Conservation (phyloP, 768 basidiomycete species). For the Paxillus ammoniavirescens region DNA sequence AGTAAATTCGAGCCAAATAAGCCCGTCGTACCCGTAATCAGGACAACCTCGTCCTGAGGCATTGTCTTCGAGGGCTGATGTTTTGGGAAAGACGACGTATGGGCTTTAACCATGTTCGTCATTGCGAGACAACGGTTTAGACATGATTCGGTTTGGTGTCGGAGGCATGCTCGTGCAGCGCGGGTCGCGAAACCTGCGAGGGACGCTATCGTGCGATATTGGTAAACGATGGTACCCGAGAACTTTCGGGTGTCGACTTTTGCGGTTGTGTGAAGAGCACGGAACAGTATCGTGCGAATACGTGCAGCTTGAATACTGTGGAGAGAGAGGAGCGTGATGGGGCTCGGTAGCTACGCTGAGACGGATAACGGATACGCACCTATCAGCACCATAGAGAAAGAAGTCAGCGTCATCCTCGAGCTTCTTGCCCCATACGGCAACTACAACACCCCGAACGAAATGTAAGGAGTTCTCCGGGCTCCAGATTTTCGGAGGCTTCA, state of each 20-base stretch:
- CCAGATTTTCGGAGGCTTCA: conserved; percentile 19
- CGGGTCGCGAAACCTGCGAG: conserved; percentile 18
- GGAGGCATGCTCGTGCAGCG: conserved; percentile 10
- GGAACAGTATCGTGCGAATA: conserved; percentile 39
- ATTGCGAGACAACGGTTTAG: conserved; percentile 14
- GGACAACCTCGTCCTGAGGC: conserved; percentile 13
- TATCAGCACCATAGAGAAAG: conserved; percentile 10
- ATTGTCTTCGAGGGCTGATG: conserved; percentile 1
- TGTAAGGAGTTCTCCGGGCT: conserved; percentile 10
- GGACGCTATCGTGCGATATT: conserved; percentile 32
- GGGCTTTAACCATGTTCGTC: conserved; percentile 4
- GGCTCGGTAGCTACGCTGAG: not conserved
- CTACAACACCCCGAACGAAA: conserved; percentile 14
- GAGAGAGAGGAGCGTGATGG: not conserved
- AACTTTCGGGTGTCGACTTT: conserved; percentile 17
- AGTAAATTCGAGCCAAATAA: conserved; percentile 32
- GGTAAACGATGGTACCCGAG: conserved; percentile 35
- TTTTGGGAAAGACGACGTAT: conserved; percentile 8
- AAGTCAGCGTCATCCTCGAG: conserved; percentile 11
- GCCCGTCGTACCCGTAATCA: conserved; percentile 37
- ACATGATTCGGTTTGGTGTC: conserved; percentile 11
- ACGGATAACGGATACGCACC: not conserved
- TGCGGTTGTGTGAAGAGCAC: conserved; percentile 28
- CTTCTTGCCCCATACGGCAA: conserved; percentile 9
- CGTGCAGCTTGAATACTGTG: conserved; percentile 39